These are phyloP conservation scores for Acrocalymma vagum DNA, from an alignment of 2,329 filamentous ascomycete species.

Conservation along the genomic window DNA sequence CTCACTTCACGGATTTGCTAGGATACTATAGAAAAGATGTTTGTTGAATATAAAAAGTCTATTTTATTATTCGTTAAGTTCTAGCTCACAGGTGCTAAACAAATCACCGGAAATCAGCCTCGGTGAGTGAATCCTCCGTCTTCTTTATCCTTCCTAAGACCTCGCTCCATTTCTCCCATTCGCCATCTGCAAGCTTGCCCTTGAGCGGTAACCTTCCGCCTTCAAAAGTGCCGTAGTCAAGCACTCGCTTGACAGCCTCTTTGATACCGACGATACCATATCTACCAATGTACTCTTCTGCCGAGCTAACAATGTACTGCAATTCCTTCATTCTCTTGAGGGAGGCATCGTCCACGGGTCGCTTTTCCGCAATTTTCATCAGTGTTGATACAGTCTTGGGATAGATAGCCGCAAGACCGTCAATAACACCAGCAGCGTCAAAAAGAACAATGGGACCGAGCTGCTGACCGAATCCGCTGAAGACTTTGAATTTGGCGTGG, in stretches of 20 bases:
- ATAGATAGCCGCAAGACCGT: constrained; percentile 71
- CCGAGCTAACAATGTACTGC: constrained; percentile 68
- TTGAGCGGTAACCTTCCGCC: constrained; percentile 67
- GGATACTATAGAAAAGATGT: too few species aligned
- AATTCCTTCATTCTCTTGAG: constrained; percentile 61
- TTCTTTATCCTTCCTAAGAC: constrained; percentile 41
- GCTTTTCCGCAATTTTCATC: constrained; percentile 59
- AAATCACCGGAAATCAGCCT: constrained; percentile 27
- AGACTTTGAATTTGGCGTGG: constrained; percentile 66
- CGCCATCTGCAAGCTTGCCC: constrained; percentile 66
- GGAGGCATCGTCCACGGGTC: constrained; percentile 41
- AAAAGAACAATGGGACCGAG: constrained; percentile 69
- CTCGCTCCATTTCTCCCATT: constrained; percentile 59
- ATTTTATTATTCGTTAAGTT: too few species aligned
- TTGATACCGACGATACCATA: constrained; percentile 72
- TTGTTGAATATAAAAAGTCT: too few species aligned
- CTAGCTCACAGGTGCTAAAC: too few species aligned
- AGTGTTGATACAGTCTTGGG: constrained; percentile 68
- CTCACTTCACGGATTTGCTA: too few species aligned
- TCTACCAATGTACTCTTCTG: constrained; percentile 68
- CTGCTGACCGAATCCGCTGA: constrained; percentile 72
- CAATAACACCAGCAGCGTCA: constrained; percentile 71
- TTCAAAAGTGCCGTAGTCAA: constrained; percentile 66
- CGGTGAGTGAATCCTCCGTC: constrained; percentile 38
- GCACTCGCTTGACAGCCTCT: constrained; percentile 67